Base-by-base conservation (phyloP, 1,284 basidiomycete genomes). In the Trichosporon asahii region DNA sequence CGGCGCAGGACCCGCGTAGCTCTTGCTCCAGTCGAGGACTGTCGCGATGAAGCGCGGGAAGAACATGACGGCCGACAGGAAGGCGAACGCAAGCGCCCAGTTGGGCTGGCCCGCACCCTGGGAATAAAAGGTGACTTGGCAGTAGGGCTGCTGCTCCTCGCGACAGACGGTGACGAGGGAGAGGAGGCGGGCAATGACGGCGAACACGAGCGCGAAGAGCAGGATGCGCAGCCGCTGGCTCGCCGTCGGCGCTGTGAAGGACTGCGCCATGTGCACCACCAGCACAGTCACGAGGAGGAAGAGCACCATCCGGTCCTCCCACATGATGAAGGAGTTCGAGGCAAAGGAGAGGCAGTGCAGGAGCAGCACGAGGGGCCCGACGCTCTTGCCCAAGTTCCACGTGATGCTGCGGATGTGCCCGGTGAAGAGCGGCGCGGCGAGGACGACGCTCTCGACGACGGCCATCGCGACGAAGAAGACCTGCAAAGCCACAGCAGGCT, bases 301-400 rank as follows among this genome's bases (percentile, higher is more conserved):
- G 2, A 89, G 87, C 7, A 92, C 86, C 66, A 94, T 86, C 40
- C 88, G 88, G 80, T 98, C 95, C 86, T 99, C 97, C 92, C 94
- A 98, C 80, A 99, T 89, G 35, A 92, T 92, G 85, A 93, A 97
- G 0, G 94, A 97, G 85, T 98, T 99, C 27, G 93, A 95, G 12
- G 91, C 87, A 81, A 94, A 94, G 2, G 89, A 86, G 4, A 91
- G 68, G 2, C 89, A 83, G 75, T 95, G 92, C 6, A 94, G 83
- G 69, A 89, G 72, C 64, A 92, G 86, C 53, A 87, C 80, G 29
- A 90, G 23, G 84, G 87, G 68, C 81, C 79, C 66, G 85, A 87
- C 65, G 77, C 73, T 72, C 40, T 75, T 73, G 25, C 75, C 71
- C 64, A 82, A 72, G 7, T 70, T 66, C 68, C 76, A 76, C 3